These are phyloP conservation scores for Passalora sequoiae DNA, from an alignment of 2,329 filamentous ascomycete genomes.

Conservation along the genomic window DNA sequence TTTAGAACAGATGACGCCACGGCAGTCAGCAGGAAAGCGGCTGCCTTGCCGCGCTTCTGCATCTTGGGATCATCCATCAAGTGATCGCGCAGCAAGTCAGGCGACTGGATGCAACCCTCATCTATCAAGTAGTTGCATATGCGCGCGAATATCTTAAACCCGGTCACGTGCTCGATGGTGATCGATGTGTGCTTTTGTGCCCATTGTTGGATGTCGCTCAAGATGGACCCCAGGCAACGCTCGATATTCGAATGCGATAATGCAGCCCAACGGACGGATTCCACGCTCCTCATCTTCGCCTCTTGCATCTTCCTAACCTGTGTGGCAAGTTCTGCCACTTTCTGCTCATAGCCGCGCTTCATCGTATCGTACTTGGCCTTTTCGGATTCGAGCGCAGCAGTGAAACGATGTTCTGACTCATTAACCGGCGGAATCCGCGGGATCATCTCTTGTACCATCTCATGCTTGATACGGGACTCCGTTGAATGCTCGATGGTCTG, in stretches of 20 bases:
- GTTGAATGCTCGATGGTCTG: no score
- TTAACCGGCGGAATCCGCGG: no score
- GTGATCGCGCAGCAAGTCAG: background rate
- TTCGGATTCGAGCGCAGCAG: background rate
- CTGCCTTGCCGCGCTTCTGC: slow-evolving; percentile 9
- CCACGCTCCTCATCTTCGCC: slow-evolving; percentile 6
- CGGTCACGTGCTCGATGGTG: slow-evolving; percentile 5
- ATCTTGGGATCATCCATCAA: background rate
- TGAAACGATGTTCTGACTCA: no score
- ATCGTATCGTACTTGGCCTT: background rate
- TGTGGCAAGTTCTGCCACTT: background rate
- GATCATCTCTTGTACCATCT: no score
- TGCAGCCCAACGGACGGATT: slow-evolving; percentile 7
- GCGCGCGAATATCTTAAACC: background rate
- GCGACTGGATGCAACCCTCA: background rate
- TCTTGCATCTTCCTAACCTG: slow-evolving; percentile 5
- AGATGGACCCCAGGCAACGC: background rate
- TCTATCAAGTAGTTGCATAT: background rate
- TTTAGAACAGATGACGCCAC: slow-evolving; percentile 7
- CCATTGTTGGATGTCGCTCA: slow-evolving; percentile 7
- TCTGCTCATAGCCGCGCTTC: no score
- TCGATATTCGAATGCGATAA: slow-evolving; percentile 5
- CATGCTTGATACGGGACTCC: no score
- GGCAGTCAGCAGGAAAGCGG: slow-evolving; percentile 7
- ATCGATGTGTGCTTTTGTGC: background rate